phyloP scores from a whole-genome alignment of 2,329 filamentous ascomycete species.

The Chaetomium globosum region DNA sequence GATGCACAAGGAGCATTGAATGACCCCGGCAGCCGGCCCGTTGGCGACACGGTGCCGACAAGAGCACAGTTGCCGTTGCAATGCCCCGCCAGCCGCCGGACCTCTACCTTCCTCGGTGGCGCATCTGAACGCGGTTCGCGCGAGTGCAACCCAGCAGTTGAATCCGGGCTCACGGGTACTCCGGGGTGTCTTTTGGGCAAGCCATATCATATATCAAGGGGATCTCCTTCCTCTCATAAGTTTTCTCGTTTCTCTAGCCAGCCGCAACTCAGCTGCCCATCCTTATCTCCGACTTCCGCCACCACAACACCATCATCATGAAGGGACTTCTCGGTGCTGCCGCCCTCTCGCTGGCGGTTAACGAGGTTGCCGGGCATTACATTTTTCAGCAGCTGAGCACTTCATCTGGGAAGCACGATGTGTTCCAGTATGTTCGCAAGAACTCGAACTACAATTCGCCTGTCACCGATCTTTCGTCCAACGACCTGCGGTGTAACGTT shows the following conservation, averaged over 20 bases:
- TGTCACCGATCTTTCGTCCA: slow-evolving; percentile 46
- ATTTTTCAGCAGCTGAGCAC: slow-evolving; percentile 47
- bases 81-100: neutral
- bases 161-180: neutral
- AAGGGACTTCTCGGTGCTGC: slow-evolving; percentile 33
- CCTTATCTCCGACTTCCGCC: too few species aligned
- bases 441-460: slow-evolving; percentile 55
- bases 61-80: slow-evolving; percentile 1
- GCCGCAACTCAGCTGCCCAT: neutral
- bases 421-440: slow-evolving; percentile 49
- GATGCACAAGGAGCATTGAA: neutral
- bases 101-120: neutral
- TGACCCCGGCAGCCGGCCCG: slow-evolving; percentile 22
- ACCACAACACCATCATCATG: slow-evolving; percentile 32
- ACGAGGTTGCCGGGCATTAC: slow-evolving; percentile 46
- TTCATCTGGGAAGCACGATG: slow-evolving; percentile 38
- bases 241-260: too few species aligned
- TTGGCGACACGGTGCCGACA: slow-evolving; percentile 5
- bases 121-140: neutral
- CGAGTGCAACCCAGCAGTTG: neutral
- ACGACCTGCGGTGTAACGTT: slow-evolving; percentile 48
- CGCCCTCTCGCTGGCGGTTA: slow-evolving; percentile 40
- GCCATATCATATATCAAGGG: slow-evolving; percentile 6
- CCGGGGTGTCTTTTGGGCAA: neutral
- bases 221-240: neutral